Evolutionary conservation across 2,329 filamentous ascomycete genomes (phyloP).

Genomic region (Exutisphaerella laricina): DNA sequence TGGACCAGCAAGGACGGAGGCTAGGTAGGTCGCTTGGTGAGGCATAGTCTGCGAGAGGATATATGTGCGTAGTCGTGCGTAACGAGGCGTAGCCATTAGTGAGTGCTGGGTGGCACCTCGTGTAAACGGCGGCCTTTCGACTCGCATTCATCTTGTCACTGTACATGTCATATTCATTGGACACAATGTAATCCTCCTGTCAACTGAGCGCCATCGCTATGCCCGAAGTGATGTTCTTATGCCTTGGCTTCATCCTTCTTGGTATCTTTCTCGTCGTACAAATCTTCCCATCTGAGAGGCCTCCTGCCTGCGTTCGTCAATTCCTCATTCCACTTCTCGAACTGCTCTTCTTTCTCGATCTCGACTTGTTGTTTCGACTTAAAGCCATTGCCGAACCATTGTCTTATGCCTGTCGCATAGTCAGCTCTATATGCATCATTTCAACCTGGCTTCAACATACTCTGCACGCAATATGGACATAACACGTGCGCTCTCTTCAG

Average conservation of each 20-base stretch:
- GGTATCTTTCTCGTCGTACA: slow-evolving; percentile 22
- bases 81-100: no score
- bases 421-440: slow-evolving; percentile 1
- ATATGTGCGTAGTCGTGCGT: no score
- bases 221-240: not conserved
- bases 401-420: slow-evolving; percentile 28
- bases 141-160: not conserved
- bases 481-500: slow-evolving; percentile 83
- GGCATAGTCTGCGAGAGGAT: no score
- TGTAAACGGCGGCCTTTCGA: not conserved
- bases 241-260: slow-evolving; percentile 11
- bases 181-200: not conserved
- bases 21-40: no score
- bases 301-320: slow-evolving; percentile 20
- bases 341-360: slow-evolving; percentile 17
- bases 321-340: slow-evolving; percentile 25
- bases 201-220: not conserved
- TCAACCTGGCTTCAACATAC: slow-evolving; percentile 47
- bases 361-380: slow-evolving; percentile 26
- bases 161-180: not conserved
- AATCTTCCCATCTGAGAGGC: slow-evolving; percentile 21
- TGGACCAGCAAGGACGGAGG: no score
- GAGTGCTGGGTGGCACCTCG: not conserved
- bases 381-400: slow-evolving; percentile 35
- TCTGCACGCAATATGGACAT: slow-evolving; percentile 78